Conservation (phyloP, 129 eudicot species). For the Flaveria robusta region DNA sequence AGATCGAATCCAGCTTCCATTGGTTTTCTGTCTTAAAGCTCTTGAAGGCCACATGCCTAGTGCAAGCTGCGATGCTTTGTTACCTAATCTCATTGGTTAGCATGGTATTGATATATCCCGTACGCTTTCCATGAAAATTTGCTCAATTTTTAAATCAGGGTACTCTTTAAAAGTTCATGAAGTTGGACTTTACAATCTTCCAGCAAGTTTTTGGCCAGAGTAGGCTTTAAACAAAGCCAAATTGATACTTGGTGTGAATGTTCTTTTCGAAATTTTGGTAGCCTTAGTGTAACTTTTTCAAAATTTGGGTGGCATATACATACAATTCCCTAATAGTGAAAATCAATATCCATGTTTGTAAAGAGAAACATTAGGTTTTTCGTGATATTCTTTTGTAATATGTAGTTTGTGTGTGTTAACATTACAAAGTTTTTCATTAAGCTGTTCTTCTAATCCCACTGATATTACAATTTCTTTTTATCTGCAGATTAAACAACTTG, state of each 20-base stretch:
- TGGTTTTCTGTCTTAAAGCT: too few species aligned
- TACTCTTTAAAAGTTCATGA: neutral
- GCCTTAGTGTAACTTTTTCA: neutral
- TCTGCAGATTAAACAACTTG: slow-evolving; percentile 52
- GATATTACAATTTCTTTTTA: slow-evolving; percentile 20
- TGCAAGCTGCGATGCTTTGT: too few species aligned
- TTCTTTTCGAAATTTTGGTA: neutral
- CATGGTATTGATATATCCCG: too few species aligned
- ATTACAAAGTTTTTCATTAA: neutral
- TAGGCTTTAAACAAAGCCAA: neutral
- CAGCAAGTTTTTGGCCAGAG: neutral
- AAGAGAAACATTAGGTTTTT: neutral
- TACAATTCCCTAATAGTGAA: neutral
- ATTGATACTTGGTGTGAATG: neutral
- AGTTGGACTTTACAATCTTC: neutral
- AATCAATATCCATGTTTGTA: neutral
- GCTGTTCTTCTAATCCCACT: slow-evolving; percentile 2
- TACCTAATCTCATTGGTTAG: too few species aligned
- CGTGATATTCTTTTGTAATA: neutral
- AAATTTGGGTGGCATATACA: neutral
- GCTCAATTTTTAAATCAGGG: neutral
- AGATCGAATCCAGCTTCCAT: too few species aligned
- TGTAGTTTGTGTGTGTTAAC: neutral
- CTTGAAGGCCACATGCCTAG: too few species aligned
- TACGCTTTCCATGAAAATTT: too few species aligned